phyloP scores from a whole-genome alignment of 108 stramenopile genomes.

The Fistulifera pelliculosa region DNA sequence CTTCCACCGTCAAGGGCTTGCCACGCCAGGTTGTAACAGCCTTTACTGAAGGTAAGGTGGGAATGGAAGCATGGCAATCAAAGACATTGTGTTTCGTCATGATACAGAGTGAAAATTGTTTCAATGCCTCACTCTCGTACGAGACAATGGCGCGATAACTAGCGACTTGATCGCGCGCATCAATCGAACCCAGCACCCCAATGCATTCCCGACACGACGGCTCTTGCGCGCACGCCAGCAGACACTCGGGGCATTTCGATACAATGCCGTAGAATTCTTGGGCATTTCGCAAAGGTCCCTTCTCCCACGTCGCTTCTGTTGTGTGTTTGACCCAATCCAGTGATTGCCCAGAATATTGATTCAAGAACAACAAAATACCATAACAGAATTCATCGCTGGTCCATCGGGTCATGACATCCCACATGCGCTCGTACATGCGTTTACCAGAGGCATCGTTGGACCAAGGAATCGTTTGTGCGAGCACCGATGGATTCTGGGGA shows the following conservation, averaged over 20 bases:
- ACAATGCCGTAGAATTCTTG: constrained; percentile 72
- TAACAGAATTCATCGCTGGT: constrained; percentile 66
- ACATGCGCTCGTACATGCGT: constrained; percentile 55
- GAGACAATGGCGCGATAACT: constrained; percentile 91
- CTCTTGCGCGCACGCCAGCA: constrained; percentile 53
- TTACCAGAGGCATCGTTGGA: constrained; percentile 44
- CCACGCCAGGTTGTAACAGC: constrained; percentile 65
- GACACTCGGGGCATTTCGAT: constrained; percentile 65
- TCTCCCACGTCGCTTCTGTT: constrained; percentile 87
- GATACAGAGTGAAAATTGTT: constrained; percentile 86
- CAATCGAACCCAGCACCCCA: constrained; percentile 55
- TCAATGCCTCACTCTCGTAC: constrained; percentile 78
- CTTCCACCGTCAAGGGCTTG: constrained; percentile 48
- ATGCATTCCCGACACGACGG: constrained; percentile 64
- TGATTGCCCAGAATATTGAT: constrained; percentile 42
- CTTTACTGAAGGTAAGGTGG: constrained; percentile 47
- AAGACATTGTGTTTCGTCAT: constrained; percentile 91
- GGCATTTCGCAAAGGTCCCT: constrained; percentile 63
- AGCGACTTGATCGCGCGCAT: constrained; percentile 76
- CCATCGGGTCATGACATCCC: constrained; percentile 36
- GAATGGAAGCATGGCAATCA: constrained; percentile 64
- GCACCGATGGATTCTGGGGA: constrained; percentile 31
- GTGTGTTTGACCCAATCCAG: constrained; percentile 52
- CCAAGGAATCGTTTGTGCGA: constrained; percentile 49
- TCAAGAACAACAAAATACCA: constrained; percentile 64